Base-by-base conservation (phyloP, 495 filamentous ascomycete species). In the Ascodesmis nigricans region DNA sequence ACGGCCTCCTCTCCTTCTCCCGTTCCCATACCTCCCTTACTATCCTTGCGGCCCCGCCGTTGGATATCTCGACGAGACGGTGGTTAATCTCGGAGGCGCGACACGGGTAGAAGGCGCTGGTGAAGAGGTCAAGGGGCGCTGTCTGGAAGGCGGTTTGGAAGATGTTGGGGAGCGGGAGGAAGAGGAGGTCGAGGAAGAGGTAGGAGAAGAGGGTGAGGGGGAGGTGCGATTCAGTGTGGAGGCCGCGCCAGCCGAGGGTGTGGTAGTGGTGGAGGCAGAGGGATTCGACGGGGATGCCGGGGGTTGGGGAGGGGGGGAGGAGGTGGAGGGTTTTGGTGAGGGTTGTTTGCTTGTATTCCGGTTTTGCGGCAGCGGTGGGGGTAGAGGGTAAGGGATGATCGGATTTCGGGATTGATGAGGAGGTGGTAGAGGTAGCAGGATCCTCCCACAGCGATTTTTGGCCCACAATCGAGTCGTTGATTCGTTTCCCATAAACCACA, bases 91-190 rank as follows among this genome's bases (percentile, higher is more conserved):
- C 83, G 3, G 73, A 78, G 16, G 73, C 68, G 5, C 87, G 67
- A 21, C 71, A 67, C 0, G 78, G 71, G 48, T 80, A 95, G 61
- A 97, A 97, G 11, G 79, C 73, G 56, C 93, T 87, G 3, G 83
- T 92, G 51, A 84, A 74, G 5, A 97, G 62, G 50, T 97, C 87
- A 9, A 97, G 60, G 0, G 87, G 87, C 46, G 79, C 90, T 0
- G 79, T 91, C 50, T 97, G 87, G 53, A 74, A 97, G 3, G 75
- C 63, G 3, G 84, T 97, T 50, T 95, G 81, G 57, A 95, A 97
- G 42, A 95, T 84, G 43, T 92, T 92, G 15, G 87, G 83, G 18
- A 93, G 65, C 55, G 91, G 91, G 21, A 82, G 64, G 57, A 93
- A 95, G 4, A 97, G 62, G 21, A 93, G 67, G 55, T 95, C 84